Evolutionary conservation across 768 basidiomycete genomes (phyloP).

Genomic region (Erythrobasidium yunnanense): DNA sequence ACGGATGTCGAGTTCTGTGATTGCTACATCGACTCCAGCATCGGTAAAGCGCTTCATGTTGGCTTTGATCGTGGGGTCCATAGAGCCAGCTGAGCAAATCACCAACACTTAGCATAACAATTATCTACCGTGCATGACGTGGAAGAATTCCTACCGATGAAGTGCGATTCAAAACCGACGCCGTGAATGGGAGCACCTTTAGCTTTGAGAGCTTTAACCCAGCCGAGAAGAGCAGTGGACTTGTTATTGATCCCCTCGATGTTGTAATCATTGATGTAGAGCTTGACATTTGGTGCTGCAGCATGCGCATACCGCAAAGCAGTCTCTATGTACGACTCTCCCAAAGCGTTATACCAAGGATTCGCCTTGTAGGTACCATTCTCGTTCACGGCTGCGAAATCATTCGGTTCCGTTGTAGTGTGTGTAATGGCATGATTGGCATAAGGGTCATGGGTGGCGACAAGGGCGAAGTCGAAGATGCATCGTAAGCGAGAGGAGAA

Average conservation of each 20-base stretch:
- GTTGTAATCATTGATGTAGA: slow-evolving; percentile 33
- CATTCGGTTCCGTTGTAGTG: background rate
- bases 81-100: no score
- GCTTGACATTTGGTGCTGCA: background rate
- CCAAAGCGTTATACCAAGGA: background rate
- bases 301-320: background rate
- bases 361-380: background rate
- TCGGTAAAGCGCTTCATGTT: slow-evolving; percentile 40
- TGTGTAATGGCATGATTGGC: background rate
- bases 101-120: no score
- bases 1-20: slow-evolving; percentile 39
- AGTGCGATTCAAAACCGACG: slow-evolving; percentile 36
- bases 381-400: background rate
- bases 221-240: slow-evolving; percentile 30
- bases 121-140: no score
- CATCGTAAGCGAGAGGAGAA: no score
- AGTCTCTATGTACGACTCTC: background rate
- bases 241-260: slow-evolving; percentile 39
- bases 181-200: slow-evolving; percentile 36
- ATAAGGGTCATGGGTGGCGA: background rate
- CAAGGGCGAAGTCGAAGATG: no score
- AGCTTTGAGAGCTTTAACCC: slow-evolving; percentile 33
- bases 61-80: no score
- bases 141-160: slow-evolving; percentile 36
- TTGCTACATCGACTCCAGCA: slow-evolving; percentile 37